These are phyloP conservation scores for Trifolium subterraneum DNA, from an alignment of 306 rosid genomes.

Conservation along the genomic window DNA sequence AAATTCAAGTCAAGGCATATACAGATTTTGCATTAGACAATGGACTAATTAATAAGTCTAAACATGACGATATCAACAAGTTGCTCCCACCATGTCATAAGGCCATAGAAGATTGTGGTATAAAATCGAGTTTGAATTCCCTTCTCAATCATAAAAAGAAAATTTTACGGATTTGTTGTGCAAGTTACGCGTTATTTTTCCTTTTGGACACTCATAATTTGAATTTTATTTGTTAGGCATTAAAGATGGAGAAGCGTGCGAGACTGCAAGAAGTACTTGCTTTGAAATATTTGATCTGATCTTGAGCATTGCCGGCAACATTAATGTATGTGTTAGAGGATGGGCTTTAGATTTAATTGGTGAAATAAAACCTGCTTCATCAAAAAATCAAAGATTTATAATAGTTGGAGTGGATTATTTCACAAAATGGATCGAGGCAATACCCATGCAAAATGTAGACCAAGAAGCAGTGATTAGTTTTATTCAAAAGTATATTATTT, in stretches of 20 bases:
- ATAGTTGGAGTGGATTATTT: no score
- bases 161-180: background rate
- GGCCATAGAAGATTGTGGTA: slow-evolving; percentile 71
- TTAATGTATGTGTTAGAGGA: no score
- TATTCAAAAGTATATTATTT: no score
- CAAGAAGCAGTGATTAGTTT: no score
- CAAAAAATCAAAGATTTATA: no score
- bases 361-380: no score
- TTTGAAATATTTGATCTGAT: slow-evolving; percentile 54
- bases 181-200: background rate
- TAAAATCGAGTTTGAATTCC: background rate
- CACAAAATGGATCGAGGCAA: no score
- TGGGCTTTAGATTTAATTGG: no score
- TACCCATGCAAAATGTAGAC: no score
- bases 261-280: slow-evolving; percentile 51
- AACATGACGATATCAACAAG: slow-evolving; percentile 56
- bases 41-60: slow-evolving; percentile 57
- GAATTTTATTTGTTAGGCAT: slow-evolving; percentile 54
- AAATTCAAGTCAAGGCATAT: slow-evolving; percentile 82
- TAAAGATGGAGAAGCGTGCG: slow-evolving; percentile 65
- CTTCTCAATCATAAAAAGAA: background rate
- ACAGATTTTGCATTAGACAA: slow-evolving; percentile 70
- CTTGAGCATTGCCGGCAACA: slow-evolving; percentile 45
- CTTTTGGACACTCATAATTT: slow-evolving; percentile 22
- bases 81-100: slow-evolving; percentile 63